Conservation (phyloP, 345 rosid genomes). For the Alliaria petiolata region DNA sequence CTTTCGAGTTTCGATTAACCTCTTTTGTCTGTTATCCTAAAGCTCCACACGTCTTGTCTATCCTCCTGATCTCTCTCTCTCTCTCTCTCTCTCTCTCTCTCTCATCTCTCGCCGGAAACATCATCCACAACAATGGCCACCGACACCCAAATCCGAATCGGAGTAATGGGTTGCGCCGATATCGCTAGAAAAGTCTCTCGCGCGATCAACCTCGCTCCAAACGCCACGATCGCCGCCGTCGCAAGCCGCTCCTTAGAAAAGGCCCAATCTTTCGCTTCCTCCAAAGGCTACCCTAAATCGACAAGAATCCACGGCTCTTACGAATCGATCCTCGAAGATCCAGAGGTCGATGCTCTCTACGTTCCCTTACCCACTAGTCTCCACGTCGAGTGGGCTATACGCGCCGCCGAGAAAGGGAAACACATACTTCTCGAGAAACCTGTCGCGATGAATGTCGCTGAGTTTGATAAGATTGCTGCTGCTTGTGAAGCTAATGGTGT, state of each 20-base stretch:
- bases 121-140: constrained; percentile 27
- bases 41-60: background rate
- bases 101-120: constrained; percentile 2
- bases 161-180: constrained; percentile 81
- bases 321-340: constrained; percentile 72
- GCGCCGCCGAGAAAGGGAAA: constrained; percentile 71
- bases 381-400: constrained; percentile 70
- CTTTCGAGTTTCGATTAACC: too few relatives aligned
- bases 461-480: constrained; percentile 59
- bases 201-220: constrained; percentile 65
- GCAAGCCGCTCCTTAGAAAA: constrained; percentile 74
- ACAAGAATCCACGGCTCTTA: constrained; percentile 74
- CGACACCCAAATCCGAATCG: constrained; percentile 41
- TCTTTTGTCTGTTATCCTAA: background rate
- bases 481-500: constrained; percentile 75
- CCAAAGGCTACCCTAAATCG: constrained; percentile 56
- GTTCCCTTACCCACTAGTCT: constrained; percentile 77
- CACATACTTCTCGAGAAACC: constrained; percentile 87
- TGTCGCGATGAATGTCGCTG: constrained; percentile 54
- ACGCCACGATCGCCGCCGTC: constrained; percentile 61
- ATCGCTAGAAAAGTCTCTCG: constrained; percentile 78
- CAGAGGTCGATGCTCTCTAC: constrained; percentile 71
- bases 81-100: background rate
- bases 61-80: too few relatives aligned
- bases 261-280: constrained; percentile 56